Percentiles rank a stretch among this genome's conserved stretches.
phyloP scores from a whole-genome alignment of 352 stramenopile species.

The Achlya hypogyna region DNA sequence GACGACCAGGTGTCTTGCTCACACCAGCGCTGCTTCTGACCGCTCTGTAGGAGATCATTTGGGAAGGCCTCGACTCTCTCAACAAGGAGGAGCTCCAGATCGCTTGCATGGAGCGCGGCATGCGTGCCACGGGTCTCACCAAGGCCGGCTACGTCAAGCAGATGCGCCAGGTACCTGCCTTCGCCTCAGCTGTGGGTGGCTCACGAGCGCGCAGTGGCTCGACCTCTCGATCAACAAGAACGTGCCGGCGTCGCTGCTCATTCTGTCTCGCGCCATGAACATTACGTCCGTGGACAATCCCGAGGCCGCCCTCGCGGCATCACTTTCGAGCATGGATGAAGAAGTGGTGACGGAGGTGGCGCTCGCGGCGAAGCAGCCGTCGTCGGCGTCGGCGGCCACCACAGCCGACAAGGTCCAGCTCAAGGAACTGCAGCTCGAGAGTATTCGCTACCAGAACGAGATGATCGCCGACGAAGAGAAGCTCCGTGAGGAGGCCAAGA shows the following conservation, averaged over 20 bases:
- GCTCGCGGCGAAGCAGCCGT: constrained; percentile 45
- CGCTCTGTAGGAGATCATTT: constrained; percentile 85
- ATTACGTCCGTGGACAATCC: constrained; percentile 82
- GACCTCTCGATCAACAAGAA: constrained; percentile 97
- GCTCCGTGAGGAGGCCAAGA: constrained; percentile 78
- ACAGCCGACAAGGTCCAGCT: constrained; percentile 67
- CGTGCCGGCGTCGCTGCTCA: constrained; percentile 96
- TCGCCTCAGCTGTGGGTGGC: not conserved
- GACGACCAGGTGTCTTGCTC: constrained; percentile 82
- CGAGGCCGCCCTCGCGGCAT: constrained; percentile 77
- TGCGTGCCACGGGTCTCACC: constrained; percentile 93
- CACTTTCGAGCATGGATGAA: constrained; percentile 83
- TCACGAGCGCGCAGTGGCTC: constrained; percentile 67
- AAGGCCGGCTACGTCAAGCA: constrained; percentile 93
- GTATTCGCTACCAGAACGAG: constrained; percentile 94
- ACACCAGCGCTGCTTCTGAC: not conserved
- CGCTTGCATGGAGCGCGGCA: constrained; percentile 95
- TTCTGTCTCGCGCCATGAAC: constrained; percentile 97
- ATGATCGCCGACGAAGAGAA: constrained; percentile 89
- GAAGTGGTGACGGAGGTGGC: constrained; percentile 82
- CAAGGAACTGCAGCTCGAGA: constrained; percentile 59
- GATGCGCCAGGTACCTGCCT: constrained; percentile 71
- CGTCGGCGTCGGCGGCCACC: constrained; percentile 48
- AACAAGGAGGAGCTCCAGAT: constrained; percentile 96
- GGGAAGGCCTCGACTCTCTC: constrained; percentile 96